Percentiles rank a stretch among this genome's conserved stretches.
Conservation (phyloP, 2,329 filamentous ascomycete species). For the Cryphonectria radicalis region DNA sequence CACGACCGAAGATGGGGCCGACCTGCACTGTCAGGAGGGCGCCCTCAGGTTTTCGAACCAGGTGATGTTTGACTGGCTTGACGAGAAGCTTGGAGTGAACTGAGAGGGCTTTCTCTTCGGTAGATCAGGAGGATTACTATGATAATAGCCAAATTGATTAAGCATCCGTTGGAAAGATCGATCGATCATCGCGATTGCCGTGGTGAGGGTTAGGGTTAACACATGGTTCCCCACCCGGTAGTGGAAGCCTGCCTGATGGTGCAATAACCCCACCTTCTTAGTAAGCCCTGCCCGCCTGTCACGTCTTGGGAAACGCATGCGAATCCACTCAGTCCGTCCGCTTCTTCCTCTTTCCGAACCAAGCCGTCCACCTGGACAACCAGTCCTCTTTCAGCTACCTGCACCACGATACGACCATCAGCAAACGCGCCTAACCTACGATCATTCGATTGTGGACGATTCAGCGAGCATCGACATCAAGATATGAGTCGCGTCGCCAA, state of each 20-base stretch:
- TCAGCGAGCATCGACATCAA: slow-evolving; percentile 51
- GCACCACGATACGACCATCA: slow-evolving; percentile 13
- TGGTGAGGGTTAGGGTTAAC: background rate
- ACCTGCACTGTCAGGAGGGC: slow-evolving; percentile 2
- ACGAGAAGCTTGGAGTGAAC: slow-evolving; percentile 2
- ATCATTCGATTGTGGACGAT: slow-evolving; percentile 26
- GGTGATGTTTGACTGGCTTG: slow-evolving; percentile 9
- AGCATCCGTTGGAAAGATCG: background rate
- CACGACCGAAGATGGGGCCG: slow-evolving; percentile 7
- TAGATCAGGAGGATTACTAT: too few species aligned
- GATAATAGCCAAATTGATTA: too few species aligned
- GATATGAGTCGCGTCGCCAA: slow-evolving; percentile 96
- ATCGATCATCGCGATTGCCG: background rate
- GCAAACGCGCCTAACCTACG: slow-evolving; percentile 16
- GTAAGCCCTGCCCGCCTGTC: slow-evolving; percentile 2
- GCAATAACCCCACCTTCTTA: background rate
- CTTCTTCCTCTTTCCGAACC: slow-evolving; percentile 25
- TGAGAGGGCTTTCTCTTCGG: background rate
- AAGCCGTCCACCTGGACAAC: slow-evolving; percentile 26
- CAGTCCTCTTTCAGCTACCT: slow-evolving; percentile 14
- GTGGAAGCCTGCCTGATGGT: background rate
- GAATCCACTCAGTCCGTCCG: slow-evolving; percentile 19
- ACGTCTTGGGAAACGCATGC: background rate
- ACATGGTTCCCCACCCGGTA: background rate
- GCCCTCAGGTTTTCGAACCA: slow-evolving; percentile 3